Base-by-base conservation (phyloP, 75 land plant species). In the Ceratopteris richardii region DNA sequence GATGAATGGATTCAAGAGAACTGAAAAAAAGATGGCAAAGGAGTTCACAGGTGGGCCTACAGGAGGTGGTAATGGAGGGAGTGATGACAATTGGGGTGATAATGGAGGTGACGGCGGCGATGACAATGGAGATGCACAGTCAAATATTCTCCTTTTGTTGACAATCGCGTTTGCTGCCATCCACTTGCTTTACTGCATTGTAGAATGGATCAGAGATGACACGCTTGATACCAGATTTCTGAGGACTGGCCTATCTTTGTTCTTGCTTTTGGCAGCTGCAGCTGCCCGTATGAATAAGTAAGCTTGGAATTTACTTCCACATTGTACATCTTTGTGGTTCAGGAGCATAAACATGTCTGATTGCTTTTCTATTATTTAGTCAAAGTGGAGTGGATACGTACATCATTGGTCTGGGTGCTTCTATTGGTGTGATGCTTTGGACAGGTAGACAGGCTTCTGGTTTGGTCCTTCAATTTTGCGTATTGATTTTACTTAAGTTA, bases 351-450 rank as follows among this genome's bases (percentile, higher is more conserved):
- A n/a, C n/a, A n/a, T n/a, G n/a, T n/a, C n/a, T n/a, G n/a, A n/a
- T n/a, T n/a, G n/a, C n/a, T n/a, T n/a, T n/a, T 33, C 3, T 33
- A 9, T 33, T 33, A 33, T 46, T 4, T 68, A 76, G 79, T 24
- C 56, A 66, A 39, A 68, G 69, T 24, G 79, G 75, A 14, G 47
- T 76, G 30, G 79, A 76, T 66, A 75, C 79, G 13, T 76, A 71
- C 54, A 66, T 76, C 24, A 26, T 76, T 28, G 79, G 79, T 9
- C 69, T 76, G 53, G 79, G 79, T 21, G 64, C 79, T 42, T 76
- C 79, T 48, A 31, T 76, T 23, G 79, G 79, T n/a, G 75, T 76
- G 13, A 76, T 76, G 79, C 77, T 63, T n/a, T 76, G 79, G 79
- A 67, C 79, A 76, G 79, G 79, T 71, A 60, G 4, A n/a, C n/a